A percentile compares a stretch with the other conserved stretches of the same genome.
phyloP scores from a whole-genome alignment of 495 filamentous ascomycete species.

The Pseudoneurospora amorphoporcata region DNA sequence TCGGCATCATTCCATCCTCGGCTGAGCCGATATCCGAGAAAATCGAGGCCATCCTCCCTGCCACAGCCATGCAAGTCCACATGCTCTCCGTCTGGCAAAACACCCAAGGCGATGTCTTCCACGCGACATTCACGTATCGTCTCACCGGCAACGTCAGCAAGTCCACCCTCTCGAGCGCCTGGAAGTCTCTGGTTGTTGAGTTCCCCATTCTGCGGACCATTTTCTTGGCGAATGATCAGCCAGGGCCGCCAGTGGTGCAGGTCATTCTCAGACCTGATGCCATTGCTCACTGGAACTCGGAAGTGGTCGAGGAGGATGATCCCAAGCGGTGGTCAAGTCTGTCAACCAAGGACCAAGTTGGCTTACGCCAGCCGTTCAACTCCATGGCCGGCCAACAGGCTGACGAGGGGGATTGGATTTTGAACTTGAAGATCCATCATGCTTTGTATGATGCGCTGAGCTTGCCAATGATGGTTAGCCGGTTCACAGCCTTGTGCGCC shows the following conservation, averaged over 20 bases:
- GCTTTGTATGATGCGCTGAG: slow-evolving; percentile 72
- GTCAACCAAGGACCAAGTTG: slow-evolving; percentile 1
- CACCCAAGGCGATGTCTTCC: slow-evolving; percentile 48
- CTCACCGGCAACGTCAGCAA: slow-evolving; percentile 24
- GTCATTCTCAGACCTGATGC: slow-evolving; percentile 8
- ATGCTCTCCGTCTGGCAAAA: slow-evolving; percentile 62
- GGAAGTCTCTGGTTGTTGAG: slow-evolving; percentile 43
- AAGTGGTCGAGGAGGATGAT: neutral
- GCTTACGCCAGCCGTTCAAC: slow-evolving; percentile 3
- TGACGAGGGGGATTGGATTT: slow-evolving; percentile 6
- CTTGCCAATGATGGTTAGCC: slow-evolving; percentile 40
- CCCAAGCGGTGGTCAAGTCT: neutral
- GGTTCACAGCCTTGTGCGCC: slow-evolving; percentile 17
- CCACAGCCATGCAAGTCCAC: slow-evolving; percentile 60
- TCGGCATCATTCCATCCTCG: neutral
- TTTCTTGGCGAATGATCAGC: slow-evolving; percentile 40
- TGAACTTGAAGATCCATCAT: slow-evolving; percentile 54
- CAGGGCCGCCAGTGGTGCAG: slow-evolving; percentile 43
- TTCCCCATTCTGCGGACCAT: slow-evolving; percentile 51
- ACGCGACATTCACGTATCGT: slow-evolving; percentile 50
- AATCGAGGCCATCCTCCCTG: slow-evolving; percentile 49
- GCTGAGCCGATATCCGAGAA: neutral
- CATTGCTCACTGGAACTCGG: neutral
- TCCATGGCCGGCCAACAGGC: slow-evolving; percentile 2
- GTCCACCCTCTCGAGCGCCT: slow-evolving; percentile 36